A percentile compares a stretch with the other conserved stretches of the same genome.
Conservation (phyloP, 192 early-diverging fungal species). For the Coemansia sp. region DNA sequence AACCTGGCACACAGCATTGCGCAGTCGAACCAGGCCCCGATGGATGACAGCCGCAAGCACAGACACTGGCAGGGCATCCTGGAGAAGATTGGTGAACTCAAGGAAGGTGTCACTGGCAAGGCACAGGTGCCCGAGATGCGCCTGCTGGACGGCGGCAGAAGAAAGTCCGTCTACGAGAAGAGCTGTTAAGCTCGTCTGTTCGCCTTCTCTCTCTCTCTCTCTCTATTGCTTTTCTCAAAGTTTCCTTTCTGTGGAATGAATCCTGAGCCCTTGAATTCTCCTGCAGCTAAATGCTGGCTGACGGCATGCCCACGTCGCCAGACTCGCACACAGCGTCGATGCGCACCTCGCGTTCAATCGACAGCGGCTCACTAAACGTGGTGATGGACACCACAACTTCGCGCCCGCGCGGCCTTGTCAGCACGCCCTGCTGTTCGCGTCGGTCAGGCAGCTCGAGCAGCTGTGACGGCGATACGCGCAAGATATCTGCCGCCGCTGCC, state of each 20-base stretch:
- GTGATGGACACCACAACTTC: conserved; percentile 32
- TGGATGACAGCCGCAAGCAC: conserved; percentile 12
- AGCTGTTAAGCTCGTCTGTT: conserved; percentile 12
- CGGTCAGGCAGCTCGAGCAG: conserved; percentile 25
- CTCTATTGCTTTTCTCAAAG: background rate
- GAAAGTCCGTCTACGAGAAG: conserved; percentile 33
- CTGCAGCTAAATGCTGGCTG: background rate
- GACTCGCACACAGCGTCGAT: conserved; percentile 32
- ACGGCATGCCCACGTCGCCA: conserved; percentile 11
- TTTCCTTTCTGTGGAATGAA: too few species aligned
- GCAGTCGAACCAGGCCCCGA: conserved; percentile 1
- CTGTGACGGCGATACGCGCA: conserved; percentile 25
- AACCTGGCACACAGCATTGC: conserved; percentile 28
- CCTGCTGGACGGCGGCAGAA: conserved; percentile 6
- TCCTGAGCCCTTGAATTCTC: background rate
- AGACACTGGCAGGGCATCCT: conserved; percentile 33
- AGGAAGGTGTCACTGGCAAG: background rate
- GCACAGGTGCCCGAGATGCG: conserved; percentile 6
- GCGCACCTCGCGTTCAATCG: conserved; percentile 5
- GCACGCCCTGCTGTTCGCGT: conserved; percentile 13
- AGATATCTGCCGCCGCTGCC: conserved; percentile 8
- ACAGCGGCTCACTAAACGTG: conserved; percentile 16
- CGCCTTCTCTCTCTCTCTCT: background rate
- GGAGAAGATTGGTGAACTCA: conserved; percentile 33
- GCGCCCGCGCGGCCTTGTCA: conserved; percentile 13